phyloP scores from a whole-genome alignment of 2,329 filamentous ascomycete genomes.

The Cercospora sp. region DNA sequence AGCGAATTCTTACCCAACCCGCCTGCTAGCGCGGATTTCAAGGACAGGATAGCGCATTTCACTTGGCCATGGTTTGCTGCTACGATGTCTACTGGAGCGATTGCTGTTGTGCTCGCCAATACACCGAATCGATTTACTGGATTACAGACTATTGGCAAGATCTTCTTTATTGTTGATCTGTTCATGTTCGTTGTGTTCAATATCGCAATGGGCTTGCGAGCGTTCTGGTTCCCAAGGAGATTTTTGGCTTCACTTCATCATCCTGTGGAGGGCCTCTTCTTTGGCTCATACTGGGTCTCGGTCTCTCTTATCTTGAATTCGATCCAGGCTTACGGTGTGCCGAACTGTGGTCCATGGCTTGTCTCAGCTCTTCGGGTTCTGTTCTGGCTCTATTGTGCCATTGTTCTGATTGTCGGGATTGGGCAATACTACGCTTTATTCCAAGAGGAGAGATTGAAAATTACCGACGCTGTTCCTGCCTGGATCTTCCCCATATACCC shows the following conservation, averaged over 20 bases:
- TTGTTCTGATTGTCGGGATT: background rate
- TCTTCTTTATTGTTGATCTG: conserved; percentile 68
- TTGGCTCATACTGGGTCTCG: conserved; percentile 70
- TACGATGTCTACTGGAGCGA: conserved; percentile 72
- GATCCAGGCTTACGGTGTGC: conserved; percentile 38
- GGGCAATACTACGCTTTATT: background rate
- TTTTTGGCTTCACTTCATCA: conserved; percentile 63
- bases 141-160: conserved; percentile 62
- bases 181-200: conserved; percentile 62
- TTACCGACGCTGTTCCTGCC: background rate
- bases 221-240: conserved; percentile 59
- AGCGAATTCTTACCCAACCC: conserved; percentile 7
- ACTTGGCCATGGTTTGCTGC: conserved; percentile 68
- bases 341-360: background rate
- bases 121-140: conserved; percentile 65
- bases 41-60: conserved; percentile 30
- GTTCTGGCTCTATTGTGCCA: background rate
- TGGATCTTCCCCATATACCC: background rate
- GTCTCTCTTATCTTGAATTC: conserved; percentile 67
- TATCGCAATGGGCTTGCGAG: conserved; percentile 58
- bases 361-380: background rate
- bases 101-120: conserved; percentile 66
- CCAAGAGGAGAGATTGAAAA: background rate
- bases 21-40: conserved; percentile 26
- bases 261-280: conserved; percentile 69